Evolutionary conservation across 2,329 filamentous ascomycete species (phyloP), one percentile per base, ranked within the genome.

Genomic region (Xylariomycetidae sp.): DNA sequence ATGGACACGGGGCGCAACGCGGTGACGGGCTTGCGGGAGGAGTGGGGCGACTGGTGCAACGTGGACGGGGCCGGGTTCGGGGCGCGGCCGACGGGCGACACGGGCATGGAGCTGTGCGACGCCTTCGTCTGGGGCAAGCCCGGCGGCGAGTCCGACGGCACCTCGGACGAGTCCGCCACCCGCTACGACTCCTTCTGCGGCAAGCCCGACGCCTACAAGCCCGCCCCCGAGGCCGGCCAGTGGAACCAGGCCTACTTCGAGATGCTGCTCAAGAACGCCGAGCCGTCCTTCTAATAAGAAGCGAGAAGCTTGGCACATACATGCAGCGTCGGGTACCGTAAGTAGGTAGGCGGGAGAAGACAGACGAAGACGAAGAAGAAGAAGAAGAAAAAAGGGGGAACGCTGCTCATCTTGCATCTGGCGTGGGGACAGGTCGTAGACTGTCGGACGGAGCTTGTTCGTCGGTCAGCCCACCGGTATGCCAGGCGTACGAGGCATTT

Each of bases 141-240:
- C 8, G 75, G 76, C 46, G 63, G 64, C 43, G 63, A 65, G 50
- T 82, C 59, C 7, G 58, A 61, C 46, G 58, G 58, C 36, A 62
- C 58, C 27, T 64, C 59, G 28, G 55, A 68, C 42, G 53, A 47
- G 25, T 47, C 52, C 25, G 63, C 70, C 14, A 39, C 53, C 13
- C 65, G 71, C 32, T 76, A 70, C 56, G 72, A 76, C 58, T 54
- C 49, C 13, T 63, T 70, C 59, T 80, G 76, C 46, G 74, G 76
- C 33, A 61, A 65, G 26, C 42, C 57, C 13, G 70, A 74, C 48
- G 61, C 79, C 12, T 65, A 80, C 38, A 60, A 76, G 58, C 80
- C 81, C 10, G 76, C 81, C 2, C 81, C 81, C 33, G 78, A 85
- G 61, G 81, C 82, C n/a, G 81, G 82, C 27, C 64, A 67, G 16